Evolutionary conservation across 1,284 basidiomycete genomes (phyloP).

Genomic region (Anthracocystis panici-leucophaei): DNA sequence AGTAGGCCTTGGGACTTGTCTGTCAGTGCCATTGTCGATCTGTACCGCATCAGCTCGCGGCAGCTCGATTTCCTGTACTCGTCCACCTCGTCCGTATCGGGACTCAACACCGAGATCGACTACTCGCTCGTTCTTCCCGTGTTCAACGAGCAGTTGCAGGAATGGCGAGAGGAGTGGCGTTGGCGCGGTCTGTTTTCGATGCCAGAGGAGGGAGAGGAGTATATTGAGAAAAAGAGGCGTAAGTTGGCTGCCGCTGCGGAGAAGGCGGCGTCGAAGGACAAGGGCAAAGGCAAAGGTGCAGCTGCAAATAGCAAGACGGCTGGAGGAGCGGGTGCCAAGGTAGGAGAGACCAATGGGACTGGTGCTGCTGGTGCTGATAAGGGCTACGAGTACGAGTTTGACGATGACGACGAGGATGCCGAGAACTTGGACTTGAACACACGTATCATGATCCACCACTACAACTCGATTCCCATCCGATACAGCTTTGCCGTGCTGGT

Average conservation of each 20-base stretch:
- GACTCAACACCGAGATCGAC: constrained; percentile 86
- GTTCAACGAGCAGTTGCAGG: constrained; percentile 82
- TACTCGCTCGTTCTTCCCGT: constrained; percentile 85
- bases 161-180: constrained; percentile 78
- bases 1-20: constrained; percentile 66
- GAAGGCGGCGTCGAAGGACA: constrained; percentile 29
- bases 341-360: constrained; percentile 2
- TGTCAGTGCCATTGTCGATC: constrained; percentile 58
- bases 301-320: constrained; percentile 9
- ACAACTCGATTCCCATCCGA: constrained; percentile 59
- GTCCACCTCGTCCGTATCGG: constrained; percentile 82
- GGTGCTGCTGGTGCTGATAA: constrained; percentile 1
- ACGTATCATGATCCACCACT: constrained; percentile 61
- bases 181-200: constrained; percentile 51
- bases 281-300: constrained; percentile 23
- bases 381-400: constrained; percentile 21
- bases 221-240: constrained; percentile 28
- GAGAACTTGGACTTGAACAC: constrained; percentile 61
- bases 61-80: constrained; percentile 91
- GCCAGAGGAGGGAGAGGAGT: constrained; percentile 32
- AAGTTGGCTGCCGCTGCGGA: constrained; percentile 15
- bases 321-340: background rate
- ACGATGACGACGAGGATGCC: constrained; percentile 55
- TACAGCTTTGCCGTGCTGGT: constrained; percentile 66
- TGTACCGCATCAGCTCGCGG: constrained; percentile 74